Conservation (phyloP, 805 yeast species). For the Spathaspora hagerdaliae region DNA sequence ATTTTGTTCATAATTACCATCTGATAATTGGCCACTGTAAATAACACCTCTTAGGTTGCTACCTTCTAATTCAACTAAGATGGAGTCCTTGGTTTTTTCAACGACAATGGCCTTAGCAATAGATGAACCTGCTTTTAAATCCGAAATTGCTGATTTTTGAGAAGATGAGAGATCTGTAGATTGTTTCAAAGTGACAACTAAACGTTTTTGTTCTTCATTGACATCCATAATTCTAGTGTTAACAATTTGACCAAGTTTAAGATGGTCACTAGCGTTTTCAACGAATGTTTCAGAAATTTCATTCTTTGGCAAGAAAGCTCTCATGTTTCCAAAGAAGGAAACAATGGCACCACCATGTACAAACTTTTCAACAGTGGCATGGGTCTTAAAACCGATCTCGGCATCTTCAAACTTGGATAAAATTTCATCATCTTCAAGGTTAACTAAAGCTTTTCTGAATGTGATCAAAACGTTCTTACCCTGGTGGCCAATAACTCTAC, state of each 20-base stretch:
- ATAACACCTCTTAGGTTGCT: constrained; percentile 64
- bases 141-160: constrained; percentile 43
- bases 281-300: constrained; percentile 92
- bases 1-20: constrained; percentile 69
- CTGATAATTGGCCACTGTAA: constrained; percentile 70
- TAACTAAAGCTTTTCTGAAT: constrained; percentile 79
- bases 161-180: constrained; percentile 48
- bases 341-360: constrained; percentile 77
- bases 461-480: constrained; percentile 58
- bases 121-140: constrained; percentile 58
- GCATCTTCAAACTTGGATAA: constrained; percentile 37
- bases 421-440: constrained; percentile 53
- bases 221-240: constrained; percentile 59
- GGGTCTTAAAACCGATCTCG: constrained; percentile 46
- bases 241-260: constrained; percentile 82
- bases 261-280: constrained; percentile 68
- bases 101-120: constrained; percentile 56
- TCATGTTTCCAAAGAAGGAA: constrained; percentile 73
- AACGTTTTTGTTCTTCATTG: constrained; percentile 47
- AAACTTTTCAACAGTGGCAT: constrained; percentile 72
- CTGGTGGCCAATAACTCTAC: constrained; percentile 58
- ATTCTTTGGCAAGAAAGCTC: constrained; percentile 78
- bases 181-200: constrained; percentile 72
- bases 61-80: constrained; percentile 58
- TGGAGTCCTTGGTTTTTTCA: constrained; percentile 72